Evolutionary conservation across 1,284 basidiomycete genomes (phyloP), one percentile per base, ranked within the genome.

Genomic region (Sporisorium graminicola): DNA sequence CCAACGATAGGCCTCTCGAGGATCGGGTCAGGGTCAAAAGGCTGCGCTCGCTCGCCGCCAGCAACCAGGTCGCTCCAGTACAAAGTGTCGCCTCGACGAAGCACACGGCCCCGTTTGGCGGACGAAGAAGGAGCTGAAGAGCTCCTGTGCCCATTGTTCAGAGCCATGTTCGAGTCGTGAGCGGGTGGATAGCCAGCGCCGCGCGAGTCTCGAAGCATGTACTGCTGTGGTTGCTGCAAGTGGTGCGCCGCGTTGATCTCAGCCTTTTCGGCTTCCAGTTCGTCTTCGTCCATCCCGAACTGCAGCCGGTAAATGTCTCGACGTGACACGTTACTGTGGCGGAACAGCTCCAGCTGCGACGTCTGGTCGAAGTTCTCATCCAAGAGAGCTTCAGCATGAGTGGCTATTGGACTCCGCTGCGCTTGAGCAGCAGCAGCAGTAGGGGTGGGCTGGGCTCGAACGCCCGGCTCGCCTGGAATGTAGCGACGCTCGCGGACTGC

Each of bases 61-160:
- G 89, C 88, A 31, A 88, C 86, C 61, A 94, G 90, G 80, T 94
- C 90, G 81, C 92, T 91, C 93, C 93, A 94, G 82, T 90, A 93
- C 9, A 94, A 86, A 13, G 90, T 83, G 75, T 93, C 91, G 27
- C 92, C 93, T 6, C 88, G 86, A 79, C 87, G 87, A 22, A 93
- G 88, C 44, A 80, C 63, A 16, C 77, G 68, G 16, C 73, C 64
- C 16, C n/a, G 29, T 43, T 72, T 66, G 58, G 44, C 22, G 3
- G 55, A 42, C 5, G 52, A 33, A 8, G 59, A 42, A 4, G 55
- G 1, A 2, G 46, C 20, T 12, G 46, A 29, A 50, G 57, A 16
- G 24, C 49, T 31, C n/a, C 72, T 57, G 26, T 18, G 22, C 24
- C 53, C 37, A 22, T 20, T 43, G 2, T 55, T 35, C 8, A 26